Percentiles rank a stretch among this genome's conserved stretches.
Evolutionary conservation across 2,329 filamentous ascomycete genomes (phyloP).

Genomic region (Claviceps pusilla): DNA sequence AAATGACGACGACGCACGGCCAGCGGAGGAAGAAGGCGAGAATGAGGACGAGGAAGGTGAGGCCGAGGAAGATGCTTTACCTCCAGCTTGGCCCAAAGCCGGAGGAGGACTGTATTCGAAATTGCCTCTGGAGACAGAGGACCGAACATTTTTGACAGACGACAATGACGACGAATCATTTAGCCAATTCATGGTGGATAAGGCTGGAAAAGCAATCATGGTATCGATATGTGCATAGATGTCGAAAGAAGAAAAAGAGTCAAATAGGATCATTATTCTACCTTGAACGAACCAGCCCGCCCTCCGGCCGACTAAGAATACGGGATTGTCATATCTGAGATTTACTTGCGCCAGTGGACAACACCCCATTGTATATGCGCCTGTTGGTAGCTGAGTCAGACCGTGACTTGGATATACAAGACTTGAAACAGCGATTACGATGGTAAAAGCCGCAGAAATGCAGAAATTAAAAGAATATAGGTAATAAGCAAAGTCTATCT

Average conservation of each 20-base stretch:
- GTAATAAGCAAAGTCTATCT: background rate
- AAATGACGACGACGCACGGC: constrained; percentile 11
- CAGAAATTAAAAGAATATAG: background rate
- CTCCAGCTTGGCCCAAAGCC: constrained; percentile 25
- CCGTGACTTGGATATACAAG: background rate
- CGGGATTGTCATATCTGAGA: too few species aligned
- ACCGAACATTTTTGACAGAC: constrained; percentile 21
- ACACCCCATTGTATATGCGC: background rate
- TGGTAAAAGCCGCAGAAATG: too few species aligned
- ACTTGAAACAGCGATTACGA: background rate
- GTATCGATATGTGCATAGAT: constrained; percentile 15
- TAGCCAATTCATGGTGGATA: constrained; percentile 28
- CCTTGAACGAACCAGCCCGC: background rate
- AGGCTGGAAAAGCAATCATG: constrained; percentile 21
- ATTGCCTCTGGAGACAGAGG: constrained; percentile 22
- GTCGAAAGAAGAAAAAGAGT: too few species aligned
- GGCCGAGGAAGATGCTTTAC: constrained; percentile 16
- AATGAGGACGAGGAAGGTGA: background rate
- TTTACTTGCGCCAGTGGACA: background rate
- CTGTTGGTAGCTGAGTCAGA: background rate
- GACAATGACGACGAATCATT: constrained; percentile 28
- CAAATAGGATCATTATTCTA: background rate
- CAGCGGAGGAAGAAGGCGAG: constrained; percentile 12
- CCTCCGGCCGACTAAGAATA: background rate
- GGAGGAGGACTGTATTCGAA: constrained; percentile 25